Evolutionary conservation across 1,139 yeast genomes (phyloP), one percentile per base, ranked within the genome.

Genomic region (Yamadazyma songkhlaensis): DNA sequence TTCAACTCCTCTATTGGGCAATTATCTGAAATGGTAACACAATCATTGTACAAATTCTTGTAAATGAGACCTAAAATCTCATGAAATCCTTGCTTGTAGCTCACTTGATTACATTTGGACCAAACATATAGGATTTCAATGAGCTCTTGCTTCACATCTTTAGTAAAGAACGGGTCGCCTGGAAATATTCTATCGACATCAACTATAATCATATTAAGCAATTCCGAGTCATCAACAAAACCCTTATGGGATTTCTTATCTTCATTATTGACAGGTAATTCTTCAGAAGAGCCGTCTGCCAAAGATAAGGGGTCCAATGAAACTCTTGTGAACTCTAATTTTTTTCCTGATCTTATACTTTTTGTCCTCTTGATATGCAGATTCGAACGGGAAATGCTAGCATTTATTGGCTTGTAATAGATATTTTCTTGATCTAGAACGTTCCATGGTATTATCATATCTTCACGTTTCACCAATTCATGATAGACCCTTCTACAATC

Each of bases 41-140:
- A 54, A 53, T 77, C 82, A 8, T 55, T 53, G 43, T 62, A 54
- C n/a, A 80, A 44, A 42, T 71, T 74, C 40, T 77, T 57, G 50
- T 72, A 81, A 2, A 83, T 62, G 40, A 81, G 53, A 1, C 87
- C 89, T 44, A 80, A 62, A 10, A 83, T 63, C 52, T 83, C 90
- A 56, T 83, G 90, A 44, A 77, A 66, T 0, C 90, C 90, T 51
- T 83, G 90, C 48, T 77, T 80, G 54, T 83, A 83, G 2, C 79
- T 76, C n/a, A 70, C 64, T 29, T 59, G 55, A 48, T 78, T 77
- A 45, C 72, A 66, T 48, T 73, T 71, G 23, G 79, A 60, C 73
- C 81, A 79, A 6, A 74, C 61, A 54, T 65, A 81, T 22, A 83
- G 53, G 3, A 82, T 61, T 46, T 76, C 74, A 15, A 75, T 65